Percentiles rank a stretch among this genome's conserved stretches.
Conservation (phyloP, 129 eudicot genomes). For the Arctium lappa region DNA sequence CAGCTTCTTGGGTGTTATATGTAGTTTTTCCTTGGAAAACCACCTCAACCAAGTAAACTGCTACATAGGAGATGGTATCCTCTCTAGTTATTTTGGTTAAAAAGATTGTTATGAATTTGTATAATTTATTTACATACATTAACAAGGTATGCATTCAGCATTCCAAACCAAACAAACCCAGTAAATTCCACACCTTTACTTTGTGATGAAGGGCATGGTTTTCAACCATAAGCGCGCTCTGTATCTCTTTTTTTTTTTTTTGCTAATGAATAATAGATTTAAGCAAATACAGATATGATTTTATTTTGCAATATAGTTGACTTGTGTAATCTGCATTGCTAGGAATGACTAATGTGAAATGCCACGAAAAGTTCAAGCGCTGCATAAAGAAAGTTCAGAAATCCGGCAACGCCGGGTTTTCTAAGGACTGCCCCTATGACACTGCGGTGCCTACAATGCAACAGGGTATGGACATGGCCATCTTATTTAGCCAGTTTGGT, state of each 20-base stretch:
- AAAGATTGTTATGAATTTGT: neutral
- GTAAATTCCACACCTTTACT: neutral
- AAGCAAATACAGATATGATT: neutral
- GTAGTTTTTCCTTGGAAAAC: neutral
- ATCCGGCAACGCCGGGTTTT: conserved; percentile 82
- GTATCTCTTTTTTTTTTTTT: neutral
- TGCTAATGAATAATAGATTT: neutral
- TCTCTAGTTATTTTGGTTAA: neutral
- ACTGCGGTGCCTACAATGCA: conserved; percentile 90
- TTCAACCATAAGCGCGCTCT: neutral
- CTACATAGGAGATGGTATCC: neutral
- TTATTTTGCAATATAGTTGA: neutral
- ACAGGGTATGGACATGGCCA: conserved; percentile 99
- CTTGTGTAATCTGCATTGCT: conserved; percentile 5
- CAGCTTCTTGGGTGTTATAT: conserved; percentile 1
- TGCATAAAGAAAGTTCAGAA: conserved; percentile 83
- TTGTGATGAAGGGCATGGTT: neutral
- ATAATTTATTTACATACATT: neutral
- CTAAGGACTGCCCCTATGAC: conserved; percentile 64
- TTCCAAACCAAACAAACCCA: neutral
- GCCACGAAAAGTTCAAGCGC: conserved; percentile 89
- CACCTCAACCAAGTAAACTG: neutral
- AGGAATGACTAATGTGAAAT: conserved; percentile 80
- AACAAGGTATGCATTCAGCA: neutral
- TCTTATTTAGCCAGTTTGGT: conserved; percentile 80